These are phyloP conservation scores for Fusarium falciforme DNA, from an alignment of 2,329 filamentous ascomycete species.

Conservation along the genomic window DNA sequence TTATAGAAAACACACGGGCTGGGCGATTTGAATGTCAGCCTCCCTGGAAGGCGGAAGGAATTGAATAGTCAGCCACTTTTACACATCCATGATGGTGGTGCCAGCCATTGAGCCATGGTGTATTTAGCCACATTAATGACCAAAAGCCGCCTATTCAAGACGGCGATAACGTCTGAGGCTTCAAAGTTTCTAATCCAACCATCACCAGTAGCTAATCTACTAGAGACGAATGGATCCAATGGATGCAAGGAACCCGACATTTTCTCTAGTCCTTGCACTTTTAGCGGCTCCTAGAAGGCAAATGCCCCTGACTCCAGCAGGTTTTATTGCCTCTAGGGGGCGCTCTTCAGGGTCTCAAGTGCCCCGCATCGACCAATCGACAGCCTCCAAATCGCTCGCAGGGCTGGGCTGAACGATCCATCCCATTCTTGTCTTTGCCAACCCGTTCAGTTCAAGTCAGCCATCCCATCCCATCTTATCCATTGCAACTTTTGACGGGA, in stretches of 20 bases:
- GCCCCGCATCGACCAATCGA: conserved; percentile 42
- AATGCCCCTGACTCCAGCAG: conserved; percentile 9
- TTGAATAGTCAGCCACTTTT: not conserved
- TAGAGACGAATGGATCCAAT: not conserved
- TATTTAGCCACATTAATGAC: not conserved
- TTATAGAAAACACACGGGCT: not conserved
- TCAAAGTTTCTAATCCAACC: not conserved
- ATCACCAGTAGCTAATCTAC: not conserved
- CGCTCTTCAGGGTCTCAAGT: conserved; percentile 27
- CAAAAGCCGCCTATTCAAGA: not conserved
- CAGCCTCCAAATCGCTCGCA: conserved; percentile 36
- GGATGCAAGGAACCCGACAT: not conserved
- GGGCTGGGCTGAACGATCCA: conserved; percentile 21
- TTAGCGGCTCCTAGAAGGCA: conserved; percentile 1
- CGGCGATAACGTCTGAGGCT: not conserved
- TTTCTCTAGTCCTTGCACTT: not conserved
- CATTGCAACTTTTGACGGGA: not conserved
- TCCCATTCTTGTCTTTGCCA: not conserved
- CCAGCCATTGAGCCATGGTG: not conserved
- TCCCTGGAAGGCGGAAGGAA: not conserved
- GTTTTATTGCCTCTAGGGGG: conserved; percentile 21
- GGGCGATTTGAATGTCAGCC: not conserved
- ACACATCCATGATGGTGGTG: not conserved
- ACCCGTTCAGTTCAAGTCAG: conserved; percentile 6
- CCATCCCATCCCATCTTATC: conserved; percentile 14